Percentiles rank a stretch among this genome's conserved stretches.
Evolutionary conservation across 1,139 yeast species (phyloP).

Genomic region (Pichia sp.): DNA sequence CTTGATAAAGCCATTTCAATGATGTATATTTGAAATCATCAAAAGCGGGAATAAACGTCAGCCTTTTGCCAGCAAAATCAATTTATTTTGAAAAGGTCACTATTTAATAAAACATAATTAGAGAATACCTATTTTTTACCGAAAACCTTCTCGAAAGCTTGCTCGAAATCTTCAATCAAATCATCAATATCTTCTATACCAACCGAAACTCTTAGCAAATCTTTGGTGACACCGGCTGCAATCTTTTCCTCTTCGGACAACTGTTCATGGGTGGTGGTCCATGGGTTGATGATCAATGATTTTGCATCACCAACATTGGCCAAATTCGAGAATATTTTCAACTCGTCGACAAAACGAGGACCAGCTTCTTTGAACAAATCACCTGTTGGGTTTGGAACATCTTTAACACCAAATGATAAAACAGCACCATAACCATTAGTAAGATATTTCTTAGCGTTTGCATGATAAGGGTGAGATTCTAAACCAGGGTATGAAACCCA

Average conservation of each 20-base stretch:
- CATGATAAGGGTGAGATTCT: slow-evolving; percentile 77
- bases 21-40: no score
- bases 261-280: slow-evolving; percentile 93
- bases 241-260: slow-evolving; percentile 73
- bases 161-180: slow-evolving; percentile 80
- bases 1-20: no score
- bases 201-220: slow-evolving; percentile 80
- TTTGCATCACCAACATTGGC: slow-evolving; percentile 97
- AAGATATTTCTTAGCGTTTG: slow-evolving; percentile 76
- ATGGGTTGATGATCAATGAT: slow-evolving; percentile 92
- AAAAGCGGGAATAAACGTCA: neutral
- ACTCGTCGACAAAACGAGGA: slow-evolving; percentile 74
- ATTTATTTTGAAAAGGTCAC: neutral
- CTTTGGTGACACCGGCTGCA: slow-evolving; percentile 82
- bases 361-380: slow-evolving; percentile 67
- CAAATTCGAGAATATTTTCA: slow-evolving; percentile 82
- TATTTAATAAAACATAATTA: neutral
- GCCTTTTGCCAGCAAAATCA: neutral
- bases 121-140: slow-evolving; percentile 6
- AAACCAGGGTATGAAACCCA: slow-evolving; percentile 95
- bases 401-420: slow-evolving; percentile 83
- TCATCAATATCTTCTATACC: slow-evolving; percentile 92
- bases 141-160: slow-evolving; percentile 50
- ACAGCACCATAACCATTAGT: slow-evolving; percentile 80
- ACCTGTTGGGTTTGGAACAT: slow-evolving; percentile 41